Percentiles rank a stretch among this genome's conserved stretches.
phyloP scores from a whole-genome alignment of 2,329 filamentous ascomycete genomes.

The Cladosporium halotolerans region DNA sequence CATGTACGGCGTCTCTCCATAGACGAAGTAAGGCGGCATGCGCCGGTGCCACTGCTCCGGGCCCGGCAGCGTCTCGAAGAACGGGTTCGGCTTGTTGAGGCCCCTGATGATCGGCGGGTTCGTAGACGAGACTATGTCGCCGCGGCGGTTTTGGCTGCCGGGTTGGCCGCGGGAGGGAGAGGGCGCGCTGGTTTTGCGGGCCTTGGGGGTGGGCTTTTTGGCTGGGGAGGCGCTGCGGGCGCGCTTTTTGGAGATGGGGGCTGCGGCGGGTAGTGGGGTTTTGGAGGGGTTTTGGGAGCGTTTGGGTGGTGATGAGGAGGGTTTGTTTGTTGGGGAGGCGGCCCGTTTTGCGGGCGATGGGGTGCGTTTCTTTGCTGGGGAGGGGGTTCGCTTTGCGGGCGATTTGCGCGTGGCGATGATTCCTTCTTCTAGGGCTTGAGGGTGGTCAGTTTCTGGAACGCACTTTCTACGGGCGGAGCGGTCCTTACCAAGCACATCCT shows the following conservation, averaged over 20 bases:
- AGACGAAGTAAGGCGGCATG: constrained; percentile 26
- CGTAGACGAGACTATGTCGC: constrained; percentile 13
- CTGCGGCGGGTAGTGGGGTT: background rate
- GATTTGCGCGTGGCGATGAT: background rate
- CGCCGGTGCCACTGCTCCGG: constrained; percentile 26
- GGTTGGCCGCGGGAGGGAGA: background rate
- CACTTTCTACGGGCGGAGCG: no score
- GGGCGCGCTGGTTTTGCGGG: background rate
- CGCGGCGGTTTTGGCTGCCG: background rate
- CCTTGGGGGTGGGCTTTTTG: background rate
- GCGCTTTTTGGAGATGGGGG: background rate
- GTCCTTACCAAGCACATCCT: background rate
- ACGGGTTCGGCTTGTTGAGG: constrained; percentile 19
- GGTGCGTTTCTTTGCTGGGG: background rate
- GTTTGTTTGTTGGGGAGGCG: background rate
- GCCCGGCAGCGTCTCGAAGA: constrained; percentile 24
- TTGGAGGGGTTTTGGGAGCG: no score
- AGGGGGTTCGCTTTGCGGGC: background rate
- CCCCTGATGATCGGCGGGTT: constrained; percentile 14
- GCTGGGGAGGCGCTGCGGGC: background rate
- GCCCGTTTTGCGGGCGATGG: background rate
- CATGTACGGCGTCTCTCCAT: constrained; percentile 28
- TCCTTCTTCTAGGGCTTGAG: no score
- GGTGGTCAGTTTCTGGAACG: no score
- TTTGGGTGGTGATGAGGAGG: background rate